Evolutionary conservation across 1,284 basidiomycete species (phyloP), one percentile per base, ranked within the genome.

Genomic region (Cryptococcus jaspeensis): DNA sequence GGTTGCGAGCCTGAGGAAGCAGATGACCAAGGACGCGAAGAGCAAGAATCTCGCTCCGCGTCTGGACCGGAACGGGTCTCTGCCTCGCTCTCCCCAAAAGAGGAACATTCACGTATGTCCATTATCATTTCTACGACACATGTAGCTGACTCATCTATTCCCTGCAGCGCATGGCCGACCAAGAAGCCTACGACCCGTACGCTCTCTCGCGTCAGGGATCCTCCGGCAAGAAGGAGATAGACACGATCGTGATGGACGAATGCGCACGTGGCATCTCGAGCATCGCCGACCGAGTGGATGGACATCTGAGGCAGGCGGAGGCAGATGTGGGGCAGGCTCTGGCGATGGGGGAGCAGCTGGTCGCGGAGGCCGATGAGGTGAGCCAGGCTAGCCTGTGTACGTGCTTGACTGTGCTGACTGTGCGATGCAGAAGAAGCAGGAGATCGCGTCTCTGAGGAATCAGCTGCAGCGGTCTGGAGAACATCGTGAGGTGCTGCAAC

Each of bases 401-500:
- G 18, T 15, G 25, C 36, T 16, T 23, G 5, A 32, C 23, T 16
- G 22, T 28, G 35, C 47, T 52, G 38, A 55, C 25, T 28, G 20
- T 43, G 5, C 28, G 3, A 9, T 12, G 16, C 54, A 89, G 85
- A 82, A 81, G 73, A 78, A 80, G 3, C 66, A 71, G 12, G 85
- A 89, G 47, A 76, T 89, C 8, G 84, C 86, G 60, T 81, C 80
- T 56, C 72, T 83, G n/a, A 81, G 81, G 47, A 72, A 82, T 16
- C 88, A 91, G 62, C 78, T 92, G 22, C 82, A 84, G 61, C 84
- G 85, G 58, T 80, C 83, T 8, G 87, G 83, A 62, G 83, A 87
- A 20, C 87, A 90, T 70, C 85, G 84, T 59, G 88, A 89, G 58
- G 79, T 90, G 35, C 82, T 92, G 11, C 88, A 88, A 70, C 84